Percentiles rank a stretch among this genome's conserved stretches.
Evolutionary conservation across 2,329 filamentous ascomycete genomes (phyloP).

Genomic region (Cercospora nicotianae): DNA sequence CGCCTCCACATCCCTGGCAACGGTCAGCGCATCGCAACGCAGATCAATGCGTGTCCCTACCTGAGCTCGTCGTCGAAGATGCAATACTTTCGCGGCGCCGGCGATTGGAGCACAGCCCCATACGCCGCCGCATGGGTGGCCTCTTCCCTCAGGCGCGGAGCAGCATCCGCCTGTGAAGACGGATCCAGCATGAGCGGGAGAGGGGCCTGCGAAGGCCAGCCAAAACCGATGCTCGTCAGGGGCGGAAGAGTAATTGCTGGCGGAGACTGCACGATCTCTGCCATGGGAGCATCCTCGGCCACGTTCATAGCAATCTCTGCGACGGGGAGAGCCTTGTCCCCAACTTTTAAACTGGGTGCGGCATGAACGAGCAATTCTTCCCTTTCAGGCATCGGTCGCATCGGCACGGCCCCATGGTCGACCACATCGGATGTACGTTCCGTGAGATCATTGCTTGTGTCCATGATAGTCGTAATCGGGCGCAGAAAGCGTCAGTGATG

Average conservation of each 20-base stretch:
- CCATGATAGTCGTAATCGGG: background rate
- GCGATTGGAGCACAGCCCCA: background rate
- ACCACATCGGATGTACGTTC: background rate
- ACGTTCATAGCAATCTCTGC: background rate
- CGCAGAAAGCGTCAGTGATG: background rate
- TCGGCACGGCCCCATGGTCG: no score
- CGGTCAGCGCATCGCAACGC: background rate
- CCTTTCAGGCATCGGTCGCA: no score
- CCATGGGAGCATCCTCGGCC: background rate
- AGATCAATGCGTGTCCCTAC: background rate
- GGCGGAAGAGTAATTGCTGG: background rate
- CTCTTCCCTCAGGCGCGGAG: background rate
- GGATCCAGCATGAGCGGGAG: background rate
- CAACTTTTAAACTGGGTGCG: background rate
- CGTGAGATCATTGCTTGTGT: background rate
- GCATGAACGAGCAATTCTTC: background rate
- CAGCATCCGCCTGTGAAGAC: background rate
- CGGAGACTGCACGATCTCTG: background rate
- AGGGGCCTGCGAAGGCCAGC: background rate
- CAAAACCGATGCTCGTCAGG: background rate
- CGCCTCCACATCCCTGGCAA: background rate
- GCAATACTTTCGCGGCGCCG: background rate
- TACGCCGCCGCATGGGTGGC: background rate
- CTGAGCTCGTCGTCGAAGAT: background rate
- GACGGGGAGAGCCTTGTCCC: background rate